Evolutionary conservation across 352 stramenopile genomes (phyloP).

Genomic region (Phytophthora lateralis): DNA sequence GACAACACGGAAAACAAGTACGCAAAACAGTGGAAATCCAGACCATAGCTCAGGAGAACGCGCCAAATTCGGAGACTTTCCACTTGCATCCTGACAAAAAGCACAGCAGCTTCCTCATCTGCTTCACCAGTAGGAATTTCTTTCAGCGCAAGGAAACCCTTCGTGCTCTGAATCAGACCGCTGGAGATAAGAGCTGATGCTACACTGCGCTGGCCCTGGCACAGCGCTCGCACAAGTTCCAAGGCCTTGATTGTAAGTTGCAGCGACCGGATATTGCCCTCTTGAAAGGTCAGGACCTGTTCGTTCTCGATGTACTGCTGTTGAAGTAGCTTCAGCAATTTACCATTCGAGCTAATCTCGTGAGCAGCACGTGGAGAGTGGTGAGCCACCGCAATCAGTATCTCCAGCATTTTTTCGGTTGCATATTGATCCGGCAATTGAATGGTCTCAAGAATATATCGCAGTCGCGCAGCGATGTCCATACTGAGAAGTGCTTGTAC

Average conservation of each 20-base stretch:
- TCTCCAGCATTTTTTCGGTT: slow-evolving; percentile 63
- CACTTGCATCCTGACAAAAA: slow-evolving; percentile 49
- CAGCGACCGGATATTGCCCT: slow-evolving; percentile 34
- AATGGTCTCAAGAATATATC: slow-evolving; percentile 58
- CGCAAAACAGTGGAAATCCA: slow-evolving; percentile 74
- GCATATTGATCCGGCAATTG: slow-evolving; percentile 46
- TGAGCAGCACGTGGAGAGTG: slow-evolving; percentile 58
- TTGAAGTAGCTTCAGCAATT: slow-evolving; percentile 51
- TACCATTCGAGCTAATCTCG: slow-evolving; percentile 49
- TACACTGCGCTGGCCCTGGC: slow-evolving; percentile 52
- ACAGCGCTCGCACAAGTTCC: slow-evolving; percentile 48
- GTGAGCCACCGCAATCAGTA: slow-evolving; percentile 47
- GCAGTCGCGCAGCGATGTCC: slow-evolving; percentile 54
- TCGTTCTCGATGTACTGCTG: slow-evolving; percentile 61
- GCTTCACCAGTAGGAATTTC: slow-evolving; percentile 25
- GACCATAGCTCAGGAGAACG: slow-evolving; percentile 60
- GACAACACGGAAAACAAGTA: slow-evolving; percentile 70
- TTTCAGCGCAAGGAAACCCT: slow-evolving; percentile 59
- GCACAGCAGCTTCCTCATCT: slow-evolving; percentile 15
- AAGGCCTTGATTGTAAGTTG: slow-evolving; percentile 49
- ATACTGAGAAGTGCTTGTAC: slow-evolving; percentile 66
- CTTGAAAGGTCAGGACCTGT: slow-evolving; percentile 41
- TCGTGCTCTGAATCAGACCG: slow-evolving; percentile 61
- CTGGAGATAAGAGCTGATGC: slow-evolving; percentile 43
- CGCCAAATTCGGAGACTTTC: slow-evolving; percentile 71